These are phyloP conservation scores for Ophiostoma montium DNA, from an alignment of 2,329 filamentous ascomycete species.

Conservation along the genomic window DNA sequence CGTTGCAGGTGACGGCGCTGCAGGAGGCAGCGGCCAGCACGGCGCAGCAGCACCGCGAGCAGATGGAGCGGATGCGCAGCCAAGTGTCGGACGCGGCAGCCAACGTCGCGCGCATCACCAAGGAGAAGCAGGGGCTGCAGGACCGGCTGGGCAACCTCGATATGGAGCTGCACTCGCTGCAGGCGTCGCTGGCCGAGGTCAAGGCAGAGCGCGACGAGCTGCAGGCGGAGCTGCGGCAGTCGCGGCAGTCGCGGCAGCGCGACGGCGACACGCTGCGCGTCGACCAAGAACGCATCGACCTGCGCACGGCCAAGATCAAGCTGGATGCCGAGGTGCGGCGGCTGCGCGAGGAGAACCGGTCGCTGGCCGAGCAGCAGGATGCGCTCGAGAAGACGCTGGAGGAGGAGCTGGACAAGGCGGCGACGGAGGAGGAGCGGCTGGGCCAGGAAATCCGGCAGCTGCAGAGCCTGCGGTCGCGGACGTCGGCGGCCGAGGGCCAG, in stretches of 20 bases:
- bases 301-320: slow-evolving; percentile 52
- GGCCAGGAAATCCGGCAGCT: slow-evolving; percentile 39
- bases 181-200: slow-evolving; percentile 39
- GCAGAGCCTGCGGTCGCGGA: slow-evolving; percentile 27
- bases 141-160: slow-evolving; percentile 46
- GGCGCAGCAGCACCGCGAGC: slow-evolving; percentile 23
- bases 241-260: slow-evolving; percentile 35
- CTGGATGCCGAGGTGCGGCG: slow-evolving; percentile 53
- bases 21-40: slow-evolving; percentile 14
- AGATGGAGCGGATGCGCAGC: slow-evolving; percentile 37
- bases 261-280: slow-evolving; percentile 45
- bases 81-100: slow-evolving; percentile 44
- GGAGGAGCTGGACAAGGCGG: slow-evolving; percentile 50
- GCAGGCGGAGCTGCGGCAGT: slow-evolving; percentile 41
- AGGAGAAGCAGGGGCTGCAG: slow-evolving; percentile 49
- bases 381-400: slow-evolving; percentile 50
- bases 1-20: slow-evolving; percentile 15
- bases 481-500: slow-evolving; percentile 33
- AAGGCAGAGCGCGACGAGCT: slow-evolving; percentile 55
- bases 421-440: slow-evolving; percentile 50
- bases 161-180: slow-evolving; percentile 44
- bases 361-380: slow-evolving; percentile 40
- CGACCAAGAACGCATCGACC: slow-evolving; percentile 55
- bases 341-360: slow-evolving; percentile 48
- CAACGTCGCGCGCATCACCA: slow-evolving; percentile 33